Evolutionary conservation across 768 basidiomycete species (phyloP).

Genomic region (Lactarius indigo): DNA sequence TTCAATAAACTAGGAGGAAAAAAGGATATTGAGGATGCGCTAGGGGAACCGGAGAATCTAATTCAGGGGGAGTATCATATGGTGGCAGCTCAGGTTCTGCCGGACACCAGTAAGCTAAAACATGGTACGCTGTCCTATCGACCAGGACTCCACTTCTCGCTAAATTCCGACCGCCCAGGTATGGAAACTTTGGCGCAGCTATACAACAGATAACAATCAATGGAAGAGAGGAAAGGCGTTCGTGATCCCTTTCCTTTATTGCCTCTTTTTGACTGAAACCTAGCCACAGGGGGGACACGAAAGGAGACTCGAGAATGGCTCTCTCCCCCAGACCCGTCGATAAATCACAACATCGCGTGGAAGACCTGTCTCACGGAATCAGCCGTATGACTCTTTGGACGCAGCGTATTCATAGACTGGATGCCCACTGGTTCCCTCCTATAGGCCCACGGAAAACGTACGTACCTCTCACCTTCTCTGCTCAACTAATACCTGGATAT

Average conservation of each 20-base stretch:
- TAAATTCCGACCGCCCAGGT: neutral
- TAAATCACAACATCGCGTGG: neutral
- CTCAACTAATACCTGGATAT: neutral
- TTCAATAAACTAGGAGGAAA: neutral
- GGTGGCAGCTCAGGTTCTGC: neutral
- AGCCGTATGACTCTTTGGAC: neutral
- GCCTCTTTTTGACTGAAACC: neutral
- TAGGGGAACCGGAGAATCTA: neutral
- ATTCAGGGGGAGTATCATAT: constrained; percentile 3
- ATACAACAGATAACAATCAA: neutral
- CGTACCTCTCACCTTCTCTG: neutral
- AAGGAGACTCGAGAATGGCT: neutral
- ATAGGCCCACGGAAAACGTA: constrained; percentile 8
- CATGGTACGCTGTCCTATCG: neutral
- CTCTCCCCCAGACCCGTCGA: constrained; percentile 3
- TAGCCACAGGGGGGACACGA: neutral
- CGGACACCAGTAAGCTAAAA: neutral
- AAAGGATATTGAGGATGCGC: neutral
- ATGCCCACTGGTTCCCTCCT: neutral
- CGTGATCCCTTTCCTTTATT: neutral
- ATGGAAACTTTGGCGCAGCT: neutral
- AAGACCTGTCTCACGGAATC: neutral
- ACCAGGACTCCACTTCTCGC: neutral
- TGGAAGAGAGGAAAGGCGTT: neutral
- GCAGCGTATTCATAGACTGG: neutral